A percentile compares a stretch with the other conserved stretches of the same genome.
These are phyloP conservation scores for Panaeolus papilionaceus DNA, from an alignment of 768 basidiomycete genomes.

Conservation along the genomic window DNA sequence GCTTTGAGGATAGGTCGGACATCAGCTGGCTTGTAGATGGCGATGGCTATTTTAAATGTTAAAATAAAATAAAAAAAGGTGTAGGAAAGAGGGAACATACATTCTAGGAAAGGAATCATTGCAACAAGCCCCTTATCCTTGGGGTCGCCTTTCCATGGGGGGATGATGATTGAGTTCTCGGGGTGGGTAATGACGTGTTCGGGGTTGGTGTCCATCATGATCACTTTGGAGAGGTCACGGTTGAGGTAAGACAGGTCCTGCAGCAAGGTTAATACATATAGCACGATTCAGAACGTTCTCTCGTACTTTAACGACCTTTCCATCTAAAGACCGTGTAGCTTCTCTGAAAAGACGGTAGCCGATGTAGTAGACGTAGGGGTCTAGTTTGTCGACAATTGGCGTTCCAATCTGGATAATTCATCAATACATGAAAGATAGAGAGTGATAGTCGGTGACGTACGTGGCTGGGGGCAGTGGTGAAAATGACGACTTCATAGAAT, in stretches of 20 bases:
- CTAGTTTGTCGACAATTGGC: conserved; percentile 91
- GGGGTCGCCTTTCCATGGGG: conserved; percentile 85
- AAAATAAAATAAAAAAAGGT: conserved; percentile 8
- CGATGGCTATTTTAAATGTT: conserved; percentile 67
- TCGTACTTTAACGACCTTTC: conserved; percentile 82
- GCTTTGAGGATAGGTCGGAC: conserved; percentile 87
- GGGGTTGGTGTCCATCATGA: conserved; percentile 84
- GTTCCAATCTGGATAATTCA: conserved; percentile 69
- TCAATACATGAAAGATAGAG: conserved; percentile 9
- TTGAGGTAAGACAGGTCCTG: conserved; percentile 95
- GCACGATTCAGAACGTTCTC: not conserved
- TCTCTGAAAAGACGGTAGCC: conserved; percentile 93
- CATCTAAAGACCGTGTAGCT: conserved; percentile 82
- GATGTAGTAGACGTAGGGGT: conserved; percentile 91
- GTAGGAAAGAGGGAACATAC: conserved; percentile 40
- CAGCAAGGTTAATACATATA: not conserved
- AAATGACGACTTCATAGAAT: conserved; percentile 97
- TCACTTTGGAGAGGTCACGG: conserved; percentile 89
- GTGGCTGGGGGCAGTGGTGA: conserved; percentile 89
- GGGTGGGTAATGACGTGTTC: conserved; percentile 83
- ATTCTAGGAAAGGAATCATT: conserved; percentile 98
- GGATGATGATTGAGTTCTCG: conserved; percentile 86
- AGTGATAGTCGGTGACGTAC: conserved; percentile 51
- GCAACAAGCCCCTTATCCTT: conserved; percentile 76
- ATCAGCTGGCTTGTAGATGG: conserved; percentile 87